Percentiles rank a stretch among this genome's conserved stretches.
These are phyloP conservation scores for Carpinus fangiana DNA, from an alignment of 306 rosid genomes.

Conservation along the genomic window DNA sequence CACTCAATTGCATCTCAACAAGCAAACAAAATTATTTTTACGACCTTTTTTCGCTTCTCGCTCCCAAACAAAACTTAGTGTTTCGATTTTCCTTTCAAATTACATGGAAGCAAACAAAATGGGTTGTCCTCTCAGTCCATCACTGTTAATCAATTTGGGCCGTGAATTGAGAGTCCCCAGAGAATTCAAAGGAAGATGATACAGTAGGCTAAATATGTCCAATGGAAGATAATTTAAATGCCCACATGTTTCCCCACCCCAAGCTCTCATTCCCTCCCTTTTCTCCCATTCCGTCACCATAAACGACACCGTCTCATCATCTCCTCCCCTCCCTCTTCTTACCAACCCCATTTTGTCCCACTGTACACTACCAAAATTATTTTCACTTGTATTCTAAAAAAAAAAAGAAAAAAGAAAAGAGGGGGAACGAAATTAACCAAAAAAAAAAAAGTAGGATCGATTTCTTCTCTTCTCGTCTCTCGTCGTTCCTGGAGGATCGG, in stretches of 20 bases:
- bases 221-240: background rate
- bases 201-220: background rate
- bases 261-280: background rate
- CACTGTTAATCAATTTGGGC: constrained; percentile 14
- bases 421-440: background rate
- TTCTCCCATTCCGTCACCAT: background rate
- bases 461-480: background rate
- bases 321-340: background rate
- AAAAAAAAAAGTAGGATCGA: background rate
- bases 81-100: constrained; percentile 6
- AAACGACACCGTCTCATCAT: background rate
- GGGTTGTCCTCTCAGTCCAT: constrained; percentile 28
- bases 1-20: background rate
- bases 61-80: constrained; percentile 3
- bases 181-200: background rate
- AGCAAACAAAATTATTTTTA: background rate
- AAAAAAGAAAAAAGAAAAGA: constrained; percentile 2
- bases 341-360: constrained; percentile 21
- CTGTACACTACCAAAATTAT: constrained; percentile 56
- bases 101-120: constrained; percentile 39
- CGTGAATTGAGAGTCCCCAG: constrained; percentile 2
- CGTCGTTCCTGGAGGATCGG: background rate
- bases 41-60: background rate
- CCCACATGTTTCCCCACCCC: background rate
- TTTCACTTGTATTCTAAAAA: constrained; percentile 30